Evolutionary conservation across 164 flowering plant genomes (phyloP).

Genomic region (Cinnamomum chago): DNA sequence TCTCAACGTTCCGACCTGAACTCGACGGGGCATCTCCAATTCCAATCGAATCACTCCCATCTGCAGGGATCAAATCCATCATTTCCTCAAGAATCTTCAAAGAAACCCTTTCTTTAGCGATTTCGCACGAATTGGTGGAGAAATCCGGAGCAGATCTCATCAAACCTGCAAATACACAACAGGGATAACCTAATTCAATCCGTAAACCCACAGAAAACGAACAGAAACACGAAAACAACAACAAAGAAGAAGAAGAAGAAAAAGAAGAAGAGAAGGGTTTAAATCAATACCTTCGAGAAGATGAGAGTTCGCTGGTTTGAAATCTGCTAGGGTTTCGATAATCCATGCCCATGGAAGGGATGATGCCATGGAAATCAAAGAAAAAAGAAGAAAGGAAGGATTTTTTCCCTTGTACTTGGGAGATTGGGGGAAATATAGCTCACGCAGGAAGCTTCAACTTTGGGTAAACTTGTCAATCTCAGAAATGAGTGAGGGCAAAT

Average conservation of each 20-base stretch:
- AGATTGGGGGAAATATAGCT: background rate
- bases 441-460: no score
- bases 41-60: background rate
- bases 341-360: constrained; percentile 12
- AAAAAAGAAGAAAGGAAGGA: background rate
- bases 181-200: background rate
- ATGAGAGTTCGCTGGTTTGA: background rate
- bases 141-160: constrained; percentile 3
- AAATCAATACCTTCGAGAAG: constrained; percentile 2
- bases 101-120: constrained; percentile 9
- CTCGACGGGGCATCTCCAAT: background rate
- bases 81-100: constrained; percentile 7
- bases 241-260: background rate
- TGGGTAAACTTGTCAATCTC: no score
- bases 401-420: background rate
- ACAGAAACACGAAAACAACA: background rate
- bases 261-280: background rate
- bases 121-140: background rate
- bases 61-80: background rate
- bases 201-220: background rate
- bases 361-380: background rate
- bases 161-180: constrained; percentile 1
- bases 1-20: background rate
- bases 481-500: no score
- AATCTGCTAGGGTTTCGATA: constrained; percentile 9